A percentile compares a stretch with the other conserved stretches of the same genome.
Evolutionary conservation across 2,329 filamentous ascomycete genomes (phyloP).

Genomic region (Huntiella savannae): DNA sequence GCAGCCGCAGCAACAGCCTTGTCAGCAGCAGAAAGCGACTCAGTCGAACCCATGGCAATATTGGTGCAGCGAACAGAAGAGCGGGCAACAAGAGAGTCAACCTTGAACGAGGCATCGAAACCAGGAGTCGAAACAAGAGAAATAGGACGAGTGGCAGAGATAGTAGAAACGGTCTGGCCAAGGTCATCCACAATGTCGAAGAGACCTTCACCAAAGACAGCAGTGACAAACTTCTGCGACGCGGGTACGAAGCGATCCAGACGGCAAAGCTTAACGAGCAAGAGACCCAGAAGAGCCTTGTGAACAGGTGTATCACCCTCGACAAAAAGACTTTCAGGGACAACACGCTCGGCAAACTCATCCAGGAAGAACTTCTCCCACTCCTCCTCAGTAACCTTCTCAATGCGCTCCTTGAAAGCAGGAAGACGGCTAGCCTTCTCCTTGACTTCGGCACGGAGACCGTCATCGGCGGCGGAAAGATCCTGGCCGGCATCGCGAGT

Average conservation of each 20-base stretch:
- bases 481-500: conserved; percentile 57
- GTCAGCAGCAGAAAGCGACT: conserved; percentile 79
- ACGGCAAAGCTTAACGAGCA: conserved; percentile 86
- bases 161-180: conserved; percentile 64
- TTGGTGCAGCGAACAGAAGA: conserved; percentile 72
- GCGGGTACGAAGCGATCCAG: conserved; percentile 88
- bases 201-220: conserved; percentile 67
- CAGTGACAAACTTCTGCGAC: conserved; percentile 73
- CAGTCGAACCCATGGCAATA: conserved; percentile 97
- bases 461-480: conserved; percentile 30
- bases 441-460: conserved; percentile 44
- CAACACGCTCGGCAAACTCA: conserved; percentile 68
- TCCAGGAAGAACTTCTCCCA: conserved; percentile 75
- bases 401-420: conserved; percentile 54
- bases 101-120: conserved; percentile 98
- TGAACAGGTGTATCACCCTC: conserved; percentile 41
- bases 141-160: conserved; percentile 68
- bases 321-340: conserved; percentile 55
- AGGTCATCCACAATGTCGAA: conserved; percentile 76
- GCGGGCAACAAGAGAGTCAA: conserved; percentile 80
- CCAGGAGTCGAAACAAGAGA: conserved; percentile 86
- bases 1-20: conserved; percentile 89
- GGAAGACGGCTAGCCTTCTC: conserved; percentile 47
- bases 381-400: conserved; percentile 37
- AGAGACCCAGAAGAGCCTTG: conserved; percentile 60